These are phyloP conservation scores for Theobroma grandiflorum DNA, from an alignment of 441 rosid genomes.

Conservation along the genomic window DNA sequence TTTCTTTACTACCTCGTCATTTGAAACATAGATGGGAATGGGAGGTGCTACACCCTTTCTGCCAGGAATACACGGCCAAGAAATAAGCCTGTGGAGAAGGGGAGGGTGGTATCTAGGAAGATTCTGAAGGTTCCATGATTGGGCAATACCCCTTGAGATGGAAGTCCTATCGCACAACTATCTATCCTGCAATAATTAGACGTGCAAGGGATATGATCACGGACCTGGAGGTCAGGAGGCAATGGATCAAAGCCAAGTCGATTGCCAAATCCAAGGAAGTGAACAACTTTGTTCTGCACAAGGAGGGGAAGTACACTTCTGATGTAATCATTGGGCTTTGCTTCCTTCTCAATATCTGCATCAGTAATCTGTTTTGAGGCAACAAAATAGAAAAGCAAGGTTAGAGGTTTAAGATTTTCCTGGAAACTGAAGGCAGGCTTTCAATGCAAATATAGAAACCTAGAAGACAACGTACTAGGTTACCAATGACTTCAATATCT, in stretches of 20 bases:
- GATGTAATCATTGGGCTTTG: constrained; percentile 69
- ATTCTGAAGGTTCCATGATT: background rate
- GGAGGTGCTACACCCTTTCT: no score
- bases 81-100: no score
- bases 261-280: constrained; percentile 90
- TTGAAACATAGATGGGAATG: background rate
- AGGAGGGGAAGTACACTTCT: constrained; percentile 71
- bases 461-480: constrained; percentile 55
- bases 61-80: background rate
- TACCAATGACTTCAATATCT: constrained; percentile 74
- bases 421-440: background rate
- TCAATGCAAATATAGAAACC: background rate
- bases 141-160: background rate
- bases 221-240: constrained; percentile 84
- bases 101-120: background rate
- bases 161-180: background rate
- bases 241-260: constrained; percentile 93
- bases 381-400: constrained; percentile 17
- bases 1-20: background rate
- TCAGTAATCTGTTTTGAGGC: constrained; percentile 69
- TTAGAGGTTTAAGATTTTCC: constrained; percentile 3
- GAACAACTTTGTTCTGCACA: constrained; percentile 67
- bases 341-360: constrained; percentile 84
- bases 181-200: background rate
- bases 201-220: constrained; percentile 8